These are phyloP conservation scores for Acacia crassicarpa DNA, from an alignment of 306 rosid genomes.

Conservation along the genomic window DNA sequence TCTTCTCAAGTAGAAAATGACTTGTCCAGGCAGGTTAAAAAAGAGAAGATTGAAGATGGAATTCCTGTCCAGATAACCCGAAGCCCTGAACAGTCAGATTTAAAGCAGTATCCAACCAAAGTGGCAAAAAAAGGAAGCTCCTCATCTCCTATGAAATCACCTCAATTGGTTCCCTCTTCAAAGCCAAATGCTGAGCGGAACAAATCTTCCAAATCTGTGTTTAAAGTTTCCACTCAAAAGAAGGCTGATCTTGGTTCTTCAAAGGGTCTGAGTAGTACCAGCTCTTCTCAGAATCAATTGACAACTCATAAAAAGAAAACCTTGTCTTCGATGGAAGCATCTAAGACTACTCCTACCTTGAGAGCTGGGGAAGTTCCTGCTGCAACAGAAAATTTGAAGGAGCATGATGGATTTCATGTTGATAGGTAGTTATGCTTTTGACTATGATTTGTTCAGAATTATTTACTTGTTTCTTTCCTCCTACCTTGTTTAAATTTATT, in stretches of 20 bases:
- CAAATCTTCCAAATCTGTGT: slow-evolving; percentile 53
- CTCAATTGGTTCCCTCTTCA: slow-evolving; percentile 40
- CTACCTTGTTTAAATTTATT: slow-evolving; percentile 15
- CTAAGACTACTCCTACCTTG: slow-evolving; percentile 51
- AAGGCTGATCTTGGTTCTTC: slow-evolving; percentile 48
- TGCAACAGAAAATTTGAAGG: slow-evolving; percentile 49
- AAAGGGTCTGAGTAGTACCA: slow-evolving; percentile 46
- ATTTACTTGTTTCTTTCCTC: slow-evolving; percentile 7
- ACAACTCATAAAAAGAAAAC: slow-evolving; percentile 52
- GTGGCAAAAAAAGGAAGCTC: slow-evolving; percentile 54
- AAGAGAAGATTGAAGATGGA: slow-evolving; percentile 49
- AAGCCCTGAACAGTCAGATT: slow-evolving; percentile 57
- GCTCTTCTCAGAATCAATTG: slow-evolving; percentile 57
- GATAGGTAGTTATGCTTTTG: slow-evolving; percentile 57
- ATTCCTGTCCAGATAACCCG: slow-evolving; percentile 27
- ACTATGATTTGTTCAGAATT: slow-evolving; percentile 10
- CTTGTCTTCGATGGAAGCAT: slow-evolving; percentile 55
- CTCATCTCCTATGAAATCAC: slow-evolving; percentile 68
- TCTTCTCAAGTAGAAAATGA: slow-evolving; percentile 45
- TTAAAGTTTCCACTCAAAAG: slow-evolving; percentile 56
- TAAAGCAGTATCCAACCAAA: slow-evolving; percentile 48
- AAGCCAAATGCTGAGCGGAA: slow-evolving; percentile 53
- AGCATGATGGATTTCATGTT: slow-evolving; percentile 48
- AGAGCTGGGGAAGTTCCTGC: slow-evolving; percentile 50
- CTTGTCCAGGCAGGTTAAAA: slow-evolving; percentile 37